Base-by-base conservation (phyloP, 768 basidiomycete genomes). In the Tephrocybe sp. region DNA sequence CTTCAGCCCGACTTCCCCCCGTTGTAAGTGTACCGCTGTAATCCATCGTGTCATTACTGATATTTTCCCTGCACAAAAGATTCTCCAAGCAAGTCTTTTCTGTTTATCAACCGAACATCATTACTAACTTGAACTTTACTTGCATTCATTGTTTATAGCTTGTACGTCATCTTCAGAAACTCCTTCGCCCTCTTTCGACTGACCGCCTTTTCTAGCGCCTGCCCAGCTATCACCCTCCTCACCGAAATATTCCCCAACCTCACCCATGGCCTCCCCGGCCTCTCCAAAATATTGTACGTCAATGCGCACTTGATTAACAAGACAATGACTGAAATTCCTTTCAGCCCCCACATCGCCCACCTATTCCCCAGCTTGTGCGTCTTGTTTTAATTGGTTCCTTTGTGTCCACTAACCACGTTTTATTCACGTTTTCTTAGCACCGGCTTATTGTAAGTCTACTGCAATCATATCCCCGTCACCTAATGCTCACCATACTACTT, bases 161-260 rank as follows among this genome's bases (percentile, higher is more conserved):
- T 89, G 86, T 88, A 67, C 65, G 84, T 29, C 37, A 38, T 19
- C 12, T 38, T n/a, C 10, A 36, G 18, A 7, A 19, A 4, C 7
- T 19, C 7, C 16, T 18, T 38, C 4, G 18, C 7, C 37, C 12
- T 19, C 19, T 21, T 16, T 21, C n/a, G 9, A 21, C 37, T 34
- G 33, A 34, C 13, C 11, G n/a, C 52, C n/a, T 52, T 46, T 15
- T 12, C 9, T 59, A 87, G 87, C 89, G 4, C 88, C 90, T 27
- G 79, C 83, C 19, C 85, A 89, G 47, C 79, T 88, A 74, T 94
- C 93, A 7, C 93, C 92, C 0, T 83, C 93, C 3, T 94, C 91
- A 24, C 93, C 93, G 6, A 90, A 86, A 60, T 97, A 94, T 67
- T 94, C 91, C 10, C 94, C 94, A 2, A 92, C 94, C 0, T 94